Percentiles rank a stretch among this genome's conserved stretches.
These are phyloP conservation scores for Phaeomoniella chlamydospora DNA, from an alignment of 2,329 filamentous ascomycete species.

Conservation along the genomic window DNA sequence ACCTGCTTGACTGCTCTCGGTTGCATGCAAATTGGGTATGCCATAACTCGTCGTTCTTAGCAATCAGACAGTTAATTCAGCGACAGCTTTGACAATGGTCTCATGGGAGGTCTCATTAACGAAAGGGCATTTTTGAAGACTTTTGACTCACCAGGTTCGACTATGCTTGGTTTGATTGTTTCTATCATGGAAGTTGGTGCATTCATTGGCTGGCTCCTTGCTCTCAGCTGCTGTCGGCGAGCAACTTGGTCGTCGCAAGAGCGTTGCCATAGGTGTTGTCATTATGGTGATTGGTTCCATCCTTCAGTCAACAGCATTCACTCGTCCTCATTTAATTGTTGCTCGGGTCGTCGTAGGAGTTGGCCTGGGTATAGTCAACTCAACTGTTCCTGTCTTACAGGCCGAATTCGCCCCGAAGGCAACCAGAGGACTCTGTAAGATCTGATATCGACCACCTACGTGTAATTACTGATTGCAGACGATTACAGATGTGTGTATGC, in stretches of 20 bases:
- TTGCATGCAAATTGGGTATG: no score
- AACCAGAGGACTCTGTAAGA: no score
- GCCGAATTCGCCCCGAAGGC: no score
- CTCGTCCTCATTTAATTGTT: constrained; percentile 19
- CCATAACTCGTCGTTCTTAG: no score
- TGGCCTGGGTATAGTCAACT: constrained; percentile 31
- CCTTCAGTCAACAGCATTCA: constrained; percentile 19
- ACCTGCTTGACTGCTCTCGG: no score
- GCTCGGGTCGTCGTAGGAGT: constrained; percentile 35
- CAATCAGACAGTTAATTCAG: no score
- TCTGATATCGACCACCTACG: no score
- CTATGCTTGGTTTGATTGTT: constrained; percentile 12
- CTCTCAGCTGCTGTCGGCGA: constrained; percentile 18
- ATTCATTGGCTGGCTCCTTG: constrained; percentile 16
- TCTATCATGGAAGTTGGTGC: constrained; percentile 11
- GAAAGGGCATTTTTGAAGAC: constrained; percentile 16
- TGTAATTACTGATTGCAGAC: no score
- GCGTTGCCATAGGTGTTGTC: constrained; percentile 19
- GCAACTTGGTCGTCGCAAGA: constrained; percentile 16
- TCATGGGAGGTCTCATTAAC: constrained; percentile 18
- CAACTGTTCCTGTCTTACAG: constrained; percentile 22
- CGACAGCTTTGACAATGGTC: constrained; percentile 23
- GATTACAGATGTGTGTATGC: no score
- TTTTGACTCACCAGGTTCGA: constrained; percentile 7
- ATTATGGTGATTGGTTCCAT: constrained; percentile 18